Percentiles rank a stretch among this genome's conserved stretches.
Evolutionary conservation across 495 filamentous ascomycete species (phyloP).

Genomic region (Pyronema omphalodes): DNA sequence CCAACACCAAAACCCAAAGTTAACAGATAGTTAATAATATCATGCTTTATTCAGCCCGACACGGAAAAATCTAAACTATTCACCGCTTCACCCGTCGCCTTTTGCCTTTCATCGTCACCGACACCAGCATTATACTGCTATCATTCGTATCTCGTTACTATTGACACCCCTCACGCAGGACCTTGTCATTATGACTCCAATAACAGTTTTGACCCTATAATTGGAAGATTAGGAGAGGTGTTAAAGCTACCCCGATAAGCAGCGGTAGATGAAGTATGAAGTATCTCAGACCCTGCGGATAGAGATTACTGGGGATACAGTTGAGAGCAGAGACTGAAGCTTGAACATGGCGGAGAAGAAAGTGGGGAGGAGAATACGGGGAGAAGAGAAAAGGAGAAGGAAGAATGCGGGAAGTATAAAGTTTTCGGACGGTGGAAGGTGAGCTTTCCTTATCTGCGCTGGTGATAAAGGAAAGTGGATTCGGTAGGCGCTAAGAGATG

Average conservation of each 20-base stretch:
- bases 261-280: not conserved
- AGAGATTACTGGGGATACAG: not conserved
- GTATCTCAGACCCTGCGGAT: not conserved
- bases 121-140: conserved; percentile 44
- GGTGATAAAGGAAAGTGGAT: no score
- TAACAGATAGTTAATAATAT: not conserved
- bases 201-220: not conserved
- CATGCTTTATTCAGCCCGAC: conserved; percentile 30
- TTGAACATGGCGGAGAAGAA: no score
- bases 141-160: conserved; percentile 23
- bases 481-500: no score
- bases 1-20: not conserved
- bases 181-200: not conserved
- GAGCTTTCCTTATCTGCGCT: no score
- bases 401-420: no score
- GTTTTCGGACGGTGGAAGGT: no score
- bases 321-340: no score
- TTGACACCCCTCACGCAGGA: not conserved
- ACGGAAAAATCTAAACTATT: conserved; percentile 45
- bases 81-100: conserved; percentile 44
- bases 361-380: no score
- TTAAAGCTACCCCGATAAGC: not conserved
- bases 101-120: conserved; percentile 43
- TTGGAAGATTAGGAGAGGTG: not conserved
- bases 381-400: no score